phyloP scores from a whole-genome alignment of 371 early-diverging fungal genomes.

The Mucor circinelloides region DNA sequence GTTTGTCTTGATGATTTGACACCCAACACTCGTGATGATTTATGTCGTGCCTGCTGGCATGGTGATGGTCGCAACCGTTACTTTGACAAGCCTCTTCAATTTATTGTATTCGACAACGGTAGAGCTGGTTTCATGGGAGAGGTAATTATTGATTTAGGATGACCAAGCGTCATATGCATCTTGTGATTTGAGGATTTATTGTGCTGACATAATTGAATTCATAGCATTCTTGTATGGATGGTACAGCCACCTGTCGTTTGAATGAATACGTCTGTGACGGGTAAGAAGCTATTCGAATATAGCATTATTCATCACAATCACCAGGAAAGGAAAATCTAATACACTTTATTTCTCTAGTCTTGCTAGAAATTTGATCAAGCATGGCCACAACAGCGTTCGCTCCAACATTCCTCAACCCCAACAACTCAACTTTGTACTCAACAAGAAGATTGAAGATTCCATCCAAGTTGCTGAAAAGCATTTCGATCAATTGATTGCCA shows the following conservation, averaged over 20 bases:
- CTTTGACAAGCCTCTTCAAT: conserved; percentile 93
- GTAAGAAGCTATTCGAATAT: conserved; percentile 17
- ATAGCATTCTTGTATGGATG: conserved; percentile 95
- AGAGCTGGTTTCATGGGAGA: conserved; percentile 95
- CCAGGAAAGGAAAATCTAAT: background rate
- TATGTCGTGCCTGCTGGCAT: conserved; percentile 85
- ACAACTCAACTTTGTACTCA: conserved; percentile 71
- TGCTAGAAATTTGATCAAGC: conserved; percentile 58
- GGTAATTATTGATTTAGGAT: conserved; percentile 25
- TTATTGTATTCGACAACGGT: conserved; percentile 95
- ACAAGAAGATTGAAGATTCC: conserved; percentile 50
- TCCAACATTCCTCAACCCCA: conserved; percentile 63
- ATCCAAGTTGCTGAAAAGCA: conserved; percentile 66
- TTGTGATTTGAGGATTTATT: background rate
- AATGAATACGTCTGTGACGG: conserved; percentile 65
- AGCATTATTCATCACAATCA: background rate
- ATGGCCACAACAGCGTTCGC: conserved; percentile 56
- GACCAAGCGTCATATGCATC: background rate
- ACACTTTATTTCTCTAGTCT: conserved; percentile 13
- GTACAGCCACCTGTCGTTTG: conserved; percentile 86
- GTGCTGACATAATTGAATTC: conserved; percentile 2
- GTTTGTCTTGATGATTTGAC: conserved; percentile 85
- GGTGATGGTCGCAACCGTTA: conserved; percentile 94
- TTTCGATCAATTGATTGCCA: conserved; percentile 71
- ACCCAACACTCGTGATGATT: conserved; percentile 86